Evolutionary conservation across 345 rosid species (phyloP).

Genomic region (Populus simonii): DNA sequence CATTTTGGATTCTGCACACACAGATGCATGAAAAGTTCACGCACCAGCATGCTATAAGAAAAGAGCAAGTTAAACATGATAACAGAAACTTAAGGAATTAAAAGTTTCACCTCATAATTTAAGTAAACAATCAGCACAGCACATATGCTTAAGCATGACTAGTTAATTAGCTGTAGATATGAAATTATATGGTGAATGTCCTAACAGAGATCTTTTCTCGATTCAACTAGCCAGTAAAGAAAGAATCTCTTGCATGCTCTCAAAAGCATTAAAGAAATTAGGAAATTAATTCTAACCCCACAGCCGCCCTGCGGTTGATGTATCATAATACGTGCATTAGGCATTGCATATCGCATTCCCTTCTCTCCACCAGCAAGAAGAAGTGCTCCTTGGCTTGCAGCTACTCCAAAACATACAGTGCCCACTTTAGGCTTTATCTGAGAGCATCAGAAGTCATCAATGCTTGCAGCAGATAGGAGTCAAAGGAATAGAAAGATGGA

Average conservation of each 20-base stretch:
- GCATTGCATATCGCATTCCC: slow-evolving; percentile 97
- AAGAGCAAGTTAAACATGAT: neutral
- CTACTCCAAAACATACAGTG: slow-evolving; percentile 89
- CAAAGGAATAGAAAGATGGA: neutral
- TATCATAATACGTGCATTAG: slow-evolving; percentile 88
- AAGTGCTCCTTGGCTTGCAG: slow-evolving; percentile 93
- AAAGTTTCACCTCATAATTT: neutral
- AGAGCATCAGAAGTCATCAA: slow-evolving; percentile 10
- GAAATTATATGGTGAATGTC: neutral
- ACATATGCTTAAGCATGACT: neutral
- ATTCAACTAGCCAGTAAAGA: neutral
- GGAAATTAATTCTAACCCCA: slow-evolving; percentile 51
- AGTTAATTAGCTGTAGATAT: neutral
- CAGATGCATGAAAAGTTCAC: neutral
- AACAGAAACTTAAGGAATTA: neutral
- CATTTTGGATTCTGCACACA: neutral
- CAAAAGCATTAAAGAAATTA: neutral
- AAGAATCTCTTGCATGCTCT: neutral
- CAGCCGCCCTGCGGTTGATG: slow-evolving; percentile 94
- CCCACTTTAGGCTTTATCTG: slow-evolving; percentile 96
- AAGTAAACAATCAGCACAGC: neutral
- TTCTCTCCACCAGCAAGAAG: slow-evolving; percentile 96
- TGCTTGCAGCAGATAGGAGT: neutral
- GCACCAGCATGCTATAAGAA: neutral
- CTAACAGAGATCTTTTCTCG: neutral